Conservation (phyloP, 164 flowering plant species). For the Magnolia changhungtana region DNA sequence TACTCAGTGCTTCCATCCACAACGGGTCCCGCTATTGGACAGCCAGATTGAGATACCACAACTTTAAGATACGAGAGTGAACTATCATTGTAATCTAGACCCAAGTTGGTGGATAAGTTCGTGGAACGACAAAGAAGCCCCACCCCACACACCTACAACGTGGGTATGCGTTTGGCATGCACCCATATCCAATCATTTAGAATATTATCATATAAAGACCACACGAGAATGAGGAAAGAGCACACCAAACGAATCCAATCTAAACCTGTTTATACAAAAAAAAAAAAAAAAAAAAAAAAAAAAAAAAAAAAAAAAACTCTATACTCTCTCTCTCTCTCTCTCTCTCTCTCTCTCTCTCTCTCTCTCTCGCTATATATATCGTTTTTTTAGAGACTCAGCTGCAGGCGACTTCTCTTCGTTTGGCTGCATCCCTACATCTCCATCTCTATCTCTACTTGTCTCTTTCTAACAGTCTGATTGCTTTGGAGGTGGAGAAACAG, state of each 20-base stretch:
- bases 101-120: background rate
- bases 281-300: too few relatives aligned
- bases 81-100: background rate
- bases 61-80: background rate
- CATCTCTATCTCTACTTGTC: background rate
- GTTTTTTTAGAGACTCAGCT: background rate
- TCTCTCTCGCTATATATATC: background rate
- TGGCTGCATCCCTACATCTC: background rate
- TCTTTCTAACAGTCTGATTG: background rate
- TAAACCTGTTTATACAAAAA: too few relatives aligned
- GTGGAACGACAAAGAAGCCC: background rate
- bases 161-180: background rate
- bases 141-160: background rate
- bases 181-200: background rate
- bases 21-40: too few relatives aligned
- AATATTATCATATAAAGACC: too few relatives aligned
- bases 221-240: background rate
- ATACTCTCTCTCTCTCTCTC: too few relatives aligned
- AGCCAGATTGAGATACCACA: background rate
- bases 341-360: background rate
- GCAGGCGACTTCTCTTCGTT: background rate
- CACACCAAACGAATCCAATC: background rate
- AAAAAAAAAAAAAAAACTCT: too few relatives aligned
- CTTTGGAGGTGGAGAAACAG: slow-evolving; percentile 9
- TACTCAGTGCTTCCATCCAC: too few relatives aligned